Conservation (phyloP, 1,284 basidiomycete species). For the Grifola frondosa region DNA sequence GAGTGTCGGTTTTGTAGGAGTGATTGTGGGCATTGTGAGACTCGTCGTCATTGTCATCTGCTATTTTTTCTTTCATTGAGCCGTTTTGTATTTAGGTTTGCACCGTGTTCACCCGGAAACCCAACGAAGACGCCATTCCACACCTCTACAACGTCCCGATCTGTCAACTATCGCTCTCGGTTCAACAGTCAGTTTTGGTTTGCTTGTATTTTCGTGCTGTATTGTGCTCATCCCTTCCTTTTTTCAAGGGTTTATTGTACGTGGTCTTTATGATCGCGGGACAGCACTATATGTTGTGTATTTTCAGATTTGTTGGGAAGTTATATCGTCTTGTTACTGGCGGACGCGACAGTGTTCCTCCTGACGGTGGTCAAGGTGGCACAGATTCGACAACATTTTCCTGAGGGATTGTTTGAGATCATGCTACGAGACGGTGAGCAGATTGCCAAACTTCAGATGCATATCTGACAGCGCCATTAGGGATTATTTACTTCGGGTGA, state of each 20-base stretch:
- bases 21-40: constrained; percentile 11
- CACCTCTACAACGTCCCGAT: too few relatives aligned
- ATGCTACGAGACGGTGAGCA: constrained; percentile 20
- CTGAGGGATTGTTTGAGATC: constrained; percentile 14
- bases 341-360: constrained; percentile 18
- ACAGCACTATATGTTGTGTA: neutral
- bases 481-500: constrained; percentile 16
- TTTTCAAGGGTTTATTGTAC: too few relatives aligned
- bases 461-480: neutral
- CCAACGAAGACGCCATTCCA: too few relatives aligned
- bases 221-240: too few relatives aligned
- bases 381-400: constrained; percentile 10
- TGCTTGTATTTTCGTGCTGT: too few relatives aligned
- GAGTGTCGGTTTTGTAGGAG: constrained; percentile 12
- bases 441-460: neutral
- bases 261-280: too few relatives aligned
- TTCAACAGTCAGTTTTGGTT: too few relatives aligned
- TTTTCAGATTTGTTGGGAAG: constrained; percentile 1
- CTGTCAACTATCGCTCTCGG: too few relatives aligned
- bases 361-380: constrained; percentile 15
- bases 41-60: too few relatives aligned
- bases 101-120: too few relatives aligned
- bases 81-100: too few relatives aligned
- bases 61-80: too few relatives aligned
- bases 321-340: constrained; percentile 14